These are phyloP conservation scores for Protea cynaroides DNA, from an alignment of 164 flowering plant genomes.

Conservation along the genomic window DNA sequence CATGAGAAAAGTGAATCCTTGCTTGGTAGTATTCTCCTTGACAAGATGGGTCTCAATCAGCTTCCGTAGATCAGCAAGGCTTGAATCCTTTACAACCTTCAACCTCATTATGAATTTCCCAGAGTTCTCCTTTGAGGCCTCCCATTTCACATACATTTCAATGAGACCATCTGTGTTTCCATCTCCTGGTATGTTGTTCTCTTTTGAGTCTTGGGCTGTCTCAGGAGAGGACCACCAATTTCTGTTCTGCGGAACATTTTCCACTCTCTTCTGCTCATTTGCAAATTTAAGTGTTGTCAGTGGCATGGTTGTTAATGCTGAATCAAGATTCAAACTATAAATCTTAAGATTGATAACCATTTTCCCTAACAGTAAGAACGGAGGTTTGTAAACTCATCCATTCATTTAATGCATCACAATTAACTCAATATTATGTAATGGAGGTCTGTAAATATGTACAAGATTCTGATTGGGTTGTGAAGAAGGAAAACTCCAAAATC, in stretches of 20 bases:
- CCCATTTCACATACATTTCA: conserved; percentile 74
- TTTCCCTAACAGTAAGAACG: too few relatives aligned
- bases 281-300: conserved; percentile 11
- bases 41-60: conserved; percentile 53
- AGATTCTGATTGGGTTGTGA: too few relatives aligned
- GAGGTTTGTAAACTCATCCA: too few relatives aligned
- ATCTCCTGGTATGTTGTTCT: conserved; percentile 32
- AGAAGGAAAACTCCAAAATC: too few relatives aligned
- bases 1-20: conserved; percentile 56
- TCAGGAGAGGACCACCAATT: not conserved
- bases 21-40: conserved; percentile 27
- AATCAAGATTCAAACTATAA: too few relatives aligned
- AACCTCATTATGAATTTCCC: conserved; percentile 60
- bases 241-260: conserved; percentile 12
- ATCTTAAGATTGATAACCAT: too few relatives aligned
- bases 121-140: conserved; percentile 53
- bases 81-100: conserved; percentile 45
- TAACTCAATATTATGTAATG: too few relatives aligned
- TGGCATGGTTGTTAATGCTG: not conserved
- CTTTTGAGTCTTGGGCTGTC: conserved; percentile 20
- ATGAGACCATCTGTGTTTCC: conserved; percentile 19
- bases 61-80: conserved; percentile 61
- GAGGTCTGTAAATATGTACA: too few relatives aligned
- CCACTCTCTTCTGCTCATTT: conserved; percentile 7
- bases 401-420: too few relatives aligned